Evolutionary conservation across 2,329 filamentous ascomycete genomes (phyloP).

Genomic region (Lasiodiplodia sp.): DNA sequence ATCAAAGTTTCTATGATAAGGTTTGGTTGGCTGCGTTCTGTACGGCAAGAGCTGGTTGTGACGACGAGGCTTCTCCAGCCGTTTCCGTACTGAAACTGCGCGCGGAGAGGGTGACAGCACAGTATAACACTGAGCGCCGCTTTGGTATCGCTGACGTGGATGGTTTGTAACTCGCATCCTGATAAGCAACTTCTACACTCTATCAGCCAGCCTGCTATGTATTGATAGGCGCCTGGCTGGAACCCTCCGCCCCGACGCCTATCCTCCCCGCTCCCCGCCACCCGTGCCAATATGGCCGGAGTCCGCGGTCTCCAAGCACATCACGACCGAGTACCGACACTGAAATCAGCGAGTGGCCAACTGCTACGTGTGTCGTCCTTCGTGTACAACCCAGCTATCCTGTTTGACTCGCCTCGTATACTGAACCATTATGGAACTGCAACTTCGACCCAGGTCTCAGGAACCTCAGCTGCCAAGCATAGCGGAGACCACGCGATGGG

Average conservation of each 20-base stretch:
- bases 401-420: too few relatives aligned
- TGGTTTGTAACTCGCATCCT: background rate
- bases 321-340: too few relatives aligned
- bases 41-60: background rate
- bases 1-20: conserved; percentile 13
- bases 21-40: conserved; percentile 5
- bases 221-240: conserved; percentile 1
- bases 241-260: background rate
- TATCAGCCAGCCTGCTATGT: background rate
- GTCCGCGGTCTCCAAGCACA: too few relatives aligned
- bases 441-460: background rate
- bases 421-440: background rate
- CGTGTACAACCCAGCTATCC: background rate
- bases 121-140: background rate
- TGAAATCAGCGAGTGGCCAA: background rate
- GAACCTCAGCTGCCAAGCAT: conserved; percentile 3
- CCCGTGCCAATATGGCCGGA: too few relatives aligned
- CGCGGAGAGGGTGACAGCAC: background rate
- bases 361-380: background rate
- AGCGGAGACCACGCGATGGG: conserved; percentile 4
- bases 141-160: too few relatives aligned
- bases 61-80: background rate
- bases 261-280: too few relatives aligned
- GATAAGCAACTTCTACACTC: conserved; percentile 13
- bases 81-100: too few relatives aligned